A percentile compares a stretch with the other conserved stretches of the same genome.
These are phyloP conservation scores for Rubroboletus pulcherrimus DNA, from an alignment of 768 basidiomycete genomes.

Conservation along the genomic window DNA sequence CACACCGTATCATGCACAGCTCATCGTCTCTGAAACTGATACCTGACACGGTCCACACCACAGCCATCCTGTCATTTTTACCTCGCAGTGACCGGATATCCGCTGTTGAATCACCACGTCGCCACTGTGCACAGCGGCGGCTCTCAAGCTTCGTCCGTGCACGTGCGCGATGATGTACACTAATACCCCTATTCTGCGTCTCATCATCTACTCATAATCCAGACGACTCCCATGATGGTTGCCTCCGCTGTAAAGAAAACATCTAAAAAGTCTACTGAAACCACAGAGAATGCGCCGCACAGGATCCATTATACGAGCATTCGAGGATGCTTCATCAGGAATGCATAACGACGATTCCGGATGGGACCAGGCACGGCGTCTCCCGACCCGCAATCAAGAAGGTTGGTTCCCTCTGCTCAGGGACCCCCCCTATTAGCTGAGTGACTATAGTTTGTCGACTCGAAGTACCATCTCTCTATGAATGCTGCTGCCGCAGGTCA, in stretches of 20 bases:
- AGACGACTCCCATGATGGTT: background rate
- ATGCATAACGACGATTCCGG: constrained; percentile 62
- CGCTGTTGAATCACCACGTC: background rate
- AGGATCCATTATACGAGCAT: constrained; percentile 34
- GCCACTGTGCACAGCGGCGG: too few species aligned
- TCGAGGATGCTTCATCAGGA: constrained; percentile 43
- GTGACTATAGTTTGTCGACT: constrained; percentile 45
- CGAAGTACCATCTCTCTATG: constrained; percentile 50
- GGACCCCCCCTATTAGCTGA: background rate
- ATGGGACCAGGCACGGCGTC: constrained; percentile 67
- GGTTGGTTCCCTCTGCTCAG: constrained; percentile 33
- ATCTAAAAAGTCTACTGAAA: constrained; percentile 9
- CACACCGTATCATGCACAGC: background rate
- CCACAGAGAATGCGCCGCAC: background rate
- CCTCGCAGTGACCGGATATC: background rate
- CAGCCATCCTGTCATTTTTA: background rate
- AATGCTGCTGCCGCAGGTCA: constrained; percentile 41
- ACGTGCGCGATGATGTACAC: background rate
- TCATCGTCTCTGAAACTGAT: background rate
- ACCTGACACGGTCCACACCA: background rate
- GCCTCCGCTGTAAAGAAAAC: constrained; percentile 9
- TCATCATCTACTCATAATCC: background rate
- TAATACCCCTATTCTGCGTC: constrained; percentile 2
- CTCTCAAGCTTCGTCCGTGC: too few species aligned
- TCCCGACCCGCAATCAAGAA: constrained; percentile 81